Conservation (phyloP, 306 rosid genomes). For the Spatholobus suberectus region DNA sequence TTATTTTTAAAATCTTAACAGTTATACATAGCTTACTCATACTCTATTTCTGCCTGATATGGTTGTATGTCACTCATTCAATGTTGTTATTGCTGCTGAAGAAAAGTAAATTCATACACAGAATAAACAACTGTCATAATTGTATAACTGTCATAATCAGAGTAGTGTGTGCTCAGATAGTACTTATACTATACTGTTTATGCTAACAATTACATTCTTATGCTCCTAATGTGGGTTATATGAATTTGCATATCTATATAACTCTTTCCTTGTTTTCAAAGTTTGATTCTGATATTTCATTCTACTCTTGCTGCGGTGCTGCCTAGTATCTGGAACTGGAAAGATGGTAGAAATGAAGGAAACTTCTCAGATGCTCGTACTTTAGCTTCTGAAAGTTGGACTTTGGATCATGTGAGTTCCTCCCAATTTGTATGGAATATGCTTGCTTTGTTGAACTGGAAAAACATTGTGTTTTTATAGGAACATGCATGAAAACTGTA, state of each 20-base stretch:
- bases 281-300: conserved; percentile 27
- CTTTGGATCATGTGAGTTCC: conserved; percentile 66
- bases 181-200: background rate
- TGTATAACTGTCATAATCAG: background rate
- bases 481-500: background rate
- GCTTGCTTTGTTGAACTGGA: conserved; percentile 2
- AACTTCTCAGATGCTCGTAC: conserved; percentile 79
- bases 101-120: conserved; percentile 19
- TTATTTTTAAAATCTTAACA: background rate
- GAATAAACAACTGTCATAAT: background rate
- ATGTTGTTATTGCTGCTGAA: conserved; percentile 3
- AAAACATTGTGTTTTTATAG: background rate
- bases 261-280: background rate
- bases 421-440: conserved; percentile 29
- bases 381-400: conserved; percentile 79
- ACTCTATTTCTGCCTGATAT: background rate
- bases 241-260: conserved; percentile 29
- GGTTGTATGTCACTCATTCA: conserved; percentile 1
- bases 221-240: conserved; percentile 21
- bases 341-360: conserved; percentile 65
- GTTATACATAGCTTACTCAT: background rate
- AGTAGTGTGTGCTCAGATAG: background rate
- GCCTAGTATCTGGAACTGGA: conserved; percentile 87
- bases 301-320: conserved; percentile 32
- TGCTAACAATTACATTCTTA: background rate